These are phyloP conservation scores for Nitzschia sp. DNA, from an alignment of 108 stramenopile species.

Conservation along the genomic window DNA sequence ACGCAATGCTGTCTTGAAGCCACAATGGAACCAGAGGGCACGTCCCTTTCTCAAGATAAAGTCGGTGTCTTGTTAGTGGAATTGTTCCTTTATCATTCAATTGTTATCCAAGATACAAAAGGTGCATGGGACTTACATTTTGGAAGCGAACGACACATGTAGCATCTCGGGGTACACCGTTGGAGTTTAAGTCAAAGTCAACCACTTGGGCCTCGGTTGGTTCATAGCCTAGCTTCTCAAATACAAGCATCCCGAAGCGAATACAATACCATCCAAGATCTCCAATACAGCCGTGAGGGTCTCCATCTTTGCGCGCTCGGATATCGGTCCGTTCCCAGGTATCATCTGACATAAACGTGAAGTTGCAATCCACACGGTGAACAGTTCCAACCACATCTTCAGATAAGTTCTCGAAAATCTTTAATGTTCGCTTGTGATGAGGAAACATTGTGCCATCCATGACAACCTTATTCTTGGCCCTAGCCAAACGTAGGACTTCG, in stretches of 20 bases:
- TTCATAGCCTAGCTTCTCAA: slow-evolving; percentile 5
- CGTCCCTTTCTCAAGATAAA: slow-evolving; percentile 3
- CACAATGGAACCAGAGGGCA: slow-evolving; percentile 40
- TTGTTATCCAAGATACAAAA: slow-evolving; percentile 27
- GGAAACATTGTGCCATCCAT: slow-evolving; percentile 69
- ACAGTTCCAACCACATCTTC: neutral
- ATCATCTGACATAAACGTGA: neutral
- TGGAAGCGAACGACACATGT: slow-evolving; percentile 32
- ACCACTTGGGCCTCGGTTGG: slow-evolving; percentile 36
- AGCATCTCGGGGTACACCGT: slow-evolving; percentile 38
- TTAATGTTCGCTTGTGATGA: slow-evolving; percentile 31
- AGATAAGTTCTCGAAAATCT: neutral
- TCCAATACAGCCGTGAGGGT: slow-evolving; percentile 50
- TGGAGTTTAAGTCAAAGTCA: slow-evolving; percentile 31
- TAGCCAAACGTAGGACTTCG: slow-evolving; percentile 46
- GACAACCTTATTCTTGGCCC: slow-evolving; percentile 46
- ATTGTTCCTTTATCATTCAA: no score
- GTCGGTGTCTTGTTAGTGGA: slow-evolving; percentile 19
- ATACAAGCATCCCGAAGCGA: slow-evolving; percentile 44
- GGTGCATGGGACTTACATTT: slow-evolving; percentile 18
- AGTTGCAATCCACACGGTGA: neutral
- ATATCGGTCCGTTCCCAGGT: slow-evolving; percentile 21
- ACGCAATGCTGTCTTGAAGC: slow-evolving; percentile 40
- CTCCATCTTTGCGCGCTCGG: slow-evolving; percentile 41
- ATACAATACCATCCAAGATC: slow-evolving; percentile 55